phyloP scores from a whole-genome alignment of 805 yeast species.

The Blastobotrys americana region DNA sequence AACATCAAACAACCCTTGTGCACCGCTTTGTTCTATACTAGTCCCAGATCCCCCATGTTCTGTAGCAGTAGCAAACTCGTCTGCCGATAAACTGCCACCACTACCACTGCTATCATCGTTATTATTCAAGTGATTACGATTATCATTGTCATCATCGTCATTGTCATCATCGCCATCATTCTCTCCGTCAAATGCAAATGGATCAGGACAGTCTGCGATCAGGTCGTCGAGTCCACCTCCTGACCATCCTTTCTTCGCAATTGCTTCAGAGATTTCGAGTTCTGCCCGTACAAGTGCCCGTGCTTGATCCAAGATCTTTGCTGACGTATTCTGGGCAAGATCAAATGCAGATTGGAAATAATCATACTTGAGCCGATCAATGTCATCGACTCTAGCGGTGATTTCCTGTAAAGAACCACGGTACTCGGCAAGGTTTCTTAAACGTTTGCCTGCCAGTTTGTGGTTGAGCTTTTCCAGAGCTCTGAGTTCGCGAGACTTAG shows the following conservation, averaged over 20 bases:
- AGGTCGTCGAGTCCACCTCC: conserved; percentile 80
- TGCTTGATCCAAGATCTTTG: conserved; percentile 44
- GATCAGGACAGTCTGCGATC: conserved; percentile 58
- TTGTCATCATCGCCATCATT: conserved; percentile 13
- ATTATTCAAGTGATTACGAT: neutral
- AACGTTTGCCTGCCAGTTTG: conserved; percentile 46
- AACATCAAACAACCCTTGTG: neutral
- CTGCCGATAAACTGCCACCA: neutral
- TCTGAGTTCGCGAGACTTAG: conserved; percentile 46
- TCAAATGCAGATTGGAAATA: conserved; percentile 60
- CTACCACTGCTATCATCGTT: neutral
- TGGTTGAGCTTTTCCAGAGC: conserved; percentile 55
- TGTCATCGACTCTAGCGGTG: conserved; percentile 70
- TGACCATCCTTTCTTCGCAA: conserved; percentile 78
- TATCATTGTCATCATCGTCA: conserved; percentile 5
- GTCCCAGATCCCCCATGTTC: neutral
- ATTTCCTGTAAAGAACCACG: conserved; percentile 58
- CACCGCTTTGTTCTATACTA: neutral
- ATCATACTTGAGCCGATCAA: conserved; percentile 67
- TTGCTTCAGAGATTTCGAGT: conserved; percentile 70
- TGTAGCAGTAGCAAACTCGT: neutral
- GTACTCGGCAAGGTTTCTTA: conserved; percentile 54
- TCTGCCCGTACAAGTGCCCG: conserved; percentile 70
- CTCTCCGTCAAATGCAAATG: conserved; percentile 37
- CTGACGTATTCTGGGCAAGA: conserved; percentile 56